Percentiles rank a stretch among this genome's conserved stretches.
phyloP scores from a whole-genome alignment of 106 monocot genomes.

The Platanthera guangdongensis region DNA sequence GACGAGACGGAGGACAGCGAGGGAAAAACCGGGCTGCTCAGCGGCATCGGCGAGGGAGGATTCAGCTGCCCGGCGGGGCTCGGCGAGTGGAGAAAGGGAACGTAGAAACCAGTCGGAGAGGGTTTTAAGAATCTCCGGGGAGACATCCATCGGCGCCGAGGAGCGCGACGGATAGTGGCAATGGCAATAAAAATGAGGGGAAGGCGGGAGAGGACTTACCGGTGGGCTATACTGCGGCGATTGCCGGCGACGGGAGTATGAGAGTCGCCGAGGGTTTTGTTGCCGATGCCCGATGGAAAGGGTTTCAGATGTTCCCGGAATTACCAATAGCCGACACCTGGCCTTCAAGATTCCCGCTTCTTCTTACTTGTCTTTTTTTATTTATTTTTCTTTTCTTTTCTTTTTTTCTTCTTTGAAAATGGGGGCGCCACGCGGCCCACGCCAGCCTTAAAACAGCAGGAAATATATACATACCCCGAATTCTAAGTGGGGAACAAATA shows the following conservation, averaged over 20 bases:
- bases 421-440: slow-evolving; percentile 23
- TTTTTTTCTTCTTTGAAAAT: slow-evolving; percentile 37
- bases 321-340: too few species aligned
- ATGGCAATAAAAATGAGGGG: neutral
- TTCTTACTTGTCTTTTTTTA: too few species aligned
- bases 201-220: neutral
- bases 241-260: too few species aligned
- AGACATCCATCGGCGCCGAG: slow-evolving; percentile 28
- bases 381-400: too few species aligned
- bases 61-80: slow-evolving; percentile 73
- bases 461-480: too few species aligned
- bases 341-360: too few species aligned
- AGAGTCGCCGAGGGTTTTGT: too few species aligned
- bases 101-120: slow-evolving; percentile 70
- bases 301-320: too few species aligned
- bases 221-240: too few species aligned
- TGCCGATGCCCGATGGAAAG: too few species aligned
- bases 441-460: too few species aligned
- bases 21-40: slow-evolving; percentile 43
- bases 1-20: slow-evolving; percentile 65
- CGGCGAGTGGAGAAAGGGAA: slow-evolving; percentile 61
- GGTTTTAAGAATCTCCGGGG: slow-evolving; percentile 34
- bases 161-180: neutral
- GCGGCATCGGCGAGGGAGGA: slow-evolving; percentile 47
- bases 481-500: too few species aligned